Conservation (phyloP, 225 moss, liverwort and hornwort species). For the Sphagnum contortum region DNA sequence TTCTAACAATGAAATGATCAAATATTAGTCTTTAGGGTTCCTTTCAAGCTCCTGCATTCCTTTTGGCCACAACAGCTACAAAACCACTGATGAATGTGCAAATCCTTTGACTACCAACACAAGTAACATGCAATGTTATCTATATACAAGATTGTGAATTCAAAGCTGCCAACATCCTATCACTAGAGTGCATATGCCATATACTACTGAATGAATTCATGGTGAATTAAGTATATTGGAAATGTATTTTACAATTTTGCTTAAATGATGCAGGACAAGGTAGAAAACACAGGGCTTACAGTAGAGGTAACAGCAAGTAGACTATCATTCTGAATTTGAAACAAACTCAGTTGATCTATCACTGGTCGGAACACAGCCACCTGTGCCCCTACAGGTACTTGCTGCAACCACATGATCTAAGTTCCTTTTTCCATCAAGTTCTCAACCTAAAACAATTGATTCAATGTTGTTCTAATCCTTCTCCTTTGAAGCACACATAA, state of each 20-base stretch:
- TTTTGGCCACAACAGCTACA: too few relatives aligned
- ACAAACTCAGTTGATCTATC: conserved; percentile 24
- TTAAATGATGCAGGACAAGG: background rate
- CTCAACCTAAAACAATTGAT: background rate
- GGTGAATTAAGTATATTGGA: background rate
- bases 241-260: background rate
- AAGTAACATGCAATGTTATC: too few relatives aligned
- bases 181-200: too few relatives aligned
- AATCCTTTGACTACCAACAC: too few relatives aligned
- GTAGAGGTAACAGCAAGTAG: conserved; percentile 6
- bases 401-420: conserved; percentile 4
- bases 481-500: background rate
- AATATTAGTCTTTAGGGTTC: background rate
- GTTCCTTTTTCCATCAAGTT: background rate
- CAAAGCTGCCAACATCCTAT: too few relatives aligned
- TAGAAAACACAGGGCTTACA: conserved; percentile 3
- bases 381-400: conserved; percentile 7
- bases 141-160: too few relatives aligned
- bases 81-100: too few relatives aligned
- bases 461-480: too few relatives aligned
- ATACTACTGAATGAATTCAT: background rate
- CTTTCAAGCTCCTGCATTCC: background rate
- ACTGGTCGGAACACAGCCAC: conserved; percentile 22
- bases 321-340: conserved; percentile 15
- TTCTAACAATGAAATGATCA: background rate